Conservation (phyloP, 2,329 filamentous ascomycete genomes). For the Aspergillus fumigatus region DNA sequence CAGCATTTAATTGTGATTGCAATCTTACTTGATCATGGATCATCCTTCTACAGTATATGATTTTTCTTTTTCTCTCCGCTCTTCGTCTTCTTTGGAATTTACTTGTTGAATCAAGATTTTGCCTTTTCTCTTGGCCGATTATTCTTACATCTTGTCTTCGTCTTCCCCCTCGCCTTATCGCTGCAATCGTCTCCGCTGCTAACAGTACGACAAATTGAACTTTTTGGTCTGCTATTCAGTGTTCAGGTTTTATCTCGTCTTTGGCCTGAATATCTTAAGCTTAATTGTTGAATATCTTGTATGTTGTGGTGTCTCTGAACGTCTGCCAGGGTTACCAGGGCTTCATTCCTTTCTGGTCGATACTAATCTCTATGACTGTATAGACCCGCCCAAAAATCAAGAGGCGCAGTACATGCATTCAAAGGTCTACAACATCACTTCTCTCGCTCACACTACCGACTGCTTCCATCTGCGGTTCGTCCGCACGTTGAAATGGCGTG, state of each 20-base stretch:
- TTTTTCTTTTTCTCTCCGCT: conserved; percentile 6
- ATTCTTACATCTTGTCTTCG: not conserved
- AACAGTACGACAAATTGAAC: not conserved
- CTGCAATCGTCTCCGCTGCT: not conserved
- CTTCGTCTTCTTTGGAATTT: conserved; percentile 6
- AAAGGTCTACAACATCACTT: conserved; percentile 19
- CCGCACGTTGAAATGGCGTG: conserved; percentile 38
- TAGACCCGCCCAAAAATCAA: not conserved
- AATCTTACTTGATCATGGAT: not conserved
- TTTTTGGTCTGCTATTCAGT: not conserved
- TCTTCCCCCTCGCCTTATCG: not conserved
- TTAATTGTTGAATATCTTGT: conserved; percentile 5
- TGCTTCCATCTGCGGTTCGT: conserved; percentile 32
- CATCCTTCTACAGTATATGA: not conserved
- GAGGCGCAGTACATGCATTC: conserved; percentile 32
- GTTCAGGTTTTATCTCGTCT: not conserved
- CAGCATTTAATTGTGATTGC: not conserved
- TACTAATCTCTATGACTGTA: not conserved
- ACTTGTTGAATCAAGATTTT: not conserved
- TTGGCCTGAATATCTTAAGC: not conserved
- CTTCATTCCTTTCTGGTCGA: not conserved
- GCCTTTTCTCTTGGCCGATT: conserved; percentile 3
- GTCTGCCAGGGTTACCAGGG: not conserved
- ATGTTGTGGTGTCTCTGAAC: conserved; percentile 4
- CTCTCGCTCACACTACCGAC: conserved; percentile 23